Percentiles rank a stretch among this genome's conserved stretches.
Evolutionary conservation across 2,329 filamentous ascomycete genomes (phyloP).

Genomic region (Colletotrichum sp.): DNA sequence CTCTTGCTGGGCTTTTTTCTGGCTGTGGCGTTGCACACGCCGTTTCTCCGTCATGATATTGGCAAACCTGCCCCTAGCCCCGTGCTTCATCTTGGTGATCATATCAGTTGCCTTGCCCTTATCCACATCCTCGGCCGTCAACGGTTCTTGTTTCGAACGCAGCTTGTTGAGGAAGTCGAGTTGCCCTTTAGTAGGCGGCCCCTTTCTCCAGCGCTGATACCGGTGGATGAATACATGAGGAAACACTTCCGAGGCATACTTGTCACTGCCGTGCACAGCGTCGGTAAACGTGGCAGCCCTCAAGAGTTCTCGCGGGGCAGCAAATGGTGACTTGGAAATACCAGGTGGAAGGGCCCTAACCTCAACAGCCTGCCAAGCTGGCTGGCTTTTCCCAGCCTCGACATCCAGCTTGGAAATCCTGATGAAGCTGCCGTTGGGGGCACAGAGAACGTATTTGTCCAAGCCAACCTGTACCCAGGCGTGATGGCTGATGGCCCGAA

Average conservation of each 20-base stretch:
- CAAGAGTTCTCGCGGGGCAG: slow-evolving; percentile 71
- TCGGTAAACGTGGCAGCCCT: slow-evolving; percentile 69
- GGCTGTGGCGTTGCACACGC: slow-evolving; percentile 43
- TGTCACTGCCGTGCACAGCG: slow-evolving; percentile 86
- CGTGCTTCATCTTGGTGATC: slow-evolving; percentile 91
- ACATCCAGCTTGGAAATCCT: slow-evolving; percentile 49
- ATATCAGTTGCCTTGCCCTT: slow-evolving; percentile 87
- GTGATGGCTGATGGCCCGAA: slow-evolving; percentile 74
- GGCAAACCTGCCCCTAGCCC: slow-evolving; percentile 69
- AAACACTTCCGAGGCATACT: slow-evolving; percentile 71
- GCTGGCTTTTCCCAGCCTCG: neutral
- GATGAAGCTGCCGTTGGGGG: slow-evolving; percentile 65
- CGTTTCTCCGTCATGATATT: slow-evolving; percentile 56
- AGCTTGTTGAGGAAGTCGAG: slow-evolving; percentile 73
- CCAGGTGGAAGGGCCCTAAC: slow-evolving; percentile 50
- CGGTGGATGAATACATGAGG: slow-evolving; percentile 70
- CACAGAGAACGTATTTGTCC: slow-evolving; percentile 73
- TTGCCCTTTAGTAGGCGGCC: slow-evolving; percentile 68
- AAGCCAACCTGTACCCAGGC: slow-evolving; percentile 84
- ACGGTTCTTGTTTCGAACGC: slow-evolving; percentile 54
- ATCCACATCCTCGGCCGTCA: slow-evolving; percentile 63
- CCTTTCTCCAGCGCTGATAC: slow-evolving; percentile 71
- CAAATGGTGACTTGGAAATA: slow-evolving; percentile 62
- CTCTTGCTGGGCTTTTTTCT: slow-evolving; percentile 40
- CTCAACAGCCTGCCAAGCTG: slow-evolving; percentile 49